Evolutionary conservation across 805 yeast species (phyloP).

Genomic region (Cyberlindnera lachancei): DNA sequence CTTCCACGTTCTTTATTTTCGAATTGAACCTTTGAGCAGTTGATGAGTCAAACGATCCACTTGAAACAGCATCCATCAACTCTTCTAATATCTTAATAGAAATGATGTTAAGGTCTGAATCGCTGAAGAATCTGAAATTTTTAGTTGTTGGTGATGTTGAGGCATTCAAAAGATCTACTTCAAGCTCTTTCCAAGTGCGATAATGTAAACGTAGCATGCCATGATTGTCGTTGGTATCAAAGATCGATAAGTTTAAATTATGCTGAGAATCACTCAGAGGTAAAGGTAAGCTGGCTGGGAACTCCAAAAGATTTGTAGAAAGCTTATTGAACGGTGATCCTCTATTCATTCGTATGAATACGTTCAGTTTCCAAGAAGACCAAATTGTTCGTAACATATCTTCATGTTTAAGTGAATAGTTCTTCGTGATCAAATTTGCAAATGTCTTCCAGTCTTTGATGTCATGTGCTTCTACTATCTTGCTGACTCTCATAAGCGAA

Average conservation of each 20-base stretch:
- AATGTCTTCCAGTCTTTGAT: conserved; percentile 22
- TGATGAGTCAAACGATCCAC: conserved; percentile 19
- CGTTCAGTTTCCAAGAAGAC: conserved; percentile 31
- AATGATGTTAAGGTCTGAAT: conserved; percentile 24
- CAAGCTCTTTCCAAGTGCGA: conserved; percentile 13
- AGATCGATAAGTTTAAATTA: conserved; percentile 17
- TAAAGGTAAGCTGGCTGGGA: conserved; percentile 27
- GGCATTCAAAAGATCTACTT: conserved; percentile 10
- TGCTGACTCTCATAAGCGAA: conserved; percentile 13
- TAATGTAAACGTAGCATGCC: conserved; percentile 8
- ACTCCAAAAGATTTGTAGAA: conserved; percentile 17
- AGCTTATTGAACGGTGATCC: conserved; percentile 28
- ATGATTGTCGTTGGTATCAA: conserved; percentile 12
- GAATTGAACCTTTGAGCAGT: conserved; percentile 21
- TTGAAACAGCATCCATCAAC: conserved; percentile 26
- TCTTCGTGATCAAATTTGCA: conserved; percentile 23
- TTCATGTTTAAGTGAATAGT: conserved; percentile 29
- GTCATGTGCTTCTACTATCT: conserved; percentile 9
- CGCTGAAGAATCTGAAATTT: conserved; percentile 11
- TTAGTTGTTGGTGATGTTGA: conserved; percentile 1
- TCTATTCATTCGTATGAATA: conserved; percentile 26
- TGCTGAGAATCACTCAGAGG: conserved; percentile 23
- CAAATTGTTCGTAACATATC: conserved; percentile 28
- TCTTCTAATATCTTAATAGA: conserved; percentile 27
- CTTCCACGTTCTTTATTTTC: conserved; percentile 18